Conservation (phyloP, 306 rosid genomes). For the Cyamopsis tetragonoloba region DNA sequence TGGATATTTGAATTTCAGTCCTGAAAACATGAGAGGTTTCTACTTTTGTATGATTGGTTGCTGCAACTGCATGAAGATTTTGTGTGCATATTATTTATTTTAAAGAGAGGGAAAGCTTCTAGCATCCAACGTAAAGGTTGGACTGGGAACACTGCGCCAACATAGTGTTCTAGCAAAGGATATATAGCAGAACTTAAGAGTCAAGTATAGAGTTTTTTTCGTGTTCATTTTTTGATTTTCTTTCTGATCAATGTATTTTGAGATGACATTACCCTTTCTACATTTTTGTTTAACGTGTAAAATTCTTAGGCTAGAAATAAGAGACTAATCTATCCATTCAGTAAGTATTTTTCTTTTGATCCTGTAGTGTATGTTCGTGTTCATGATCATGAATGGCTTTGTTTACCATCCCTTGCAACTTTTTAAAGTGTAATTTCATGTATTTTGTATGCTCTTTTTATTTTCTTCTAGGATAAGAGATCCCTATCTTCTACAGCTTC, state of each 20-base stretch:
- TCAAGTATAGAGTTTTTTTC: constrained; percentile 6
- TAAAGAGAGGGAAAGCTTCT: background rate
- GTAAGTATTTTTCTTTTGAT: constrained; percentile 3
- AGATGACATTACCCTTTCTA: background rate
- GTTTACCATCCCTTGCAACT: background rate
- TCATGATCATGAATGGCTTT: background rate
- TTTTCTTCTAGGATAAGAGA: too few relatives aligned
- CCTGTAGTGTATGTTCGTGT: constrained; percentile 20
- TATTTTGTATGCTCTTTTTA: background rate
- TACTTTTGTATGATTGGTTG: constrained; percentile 5
- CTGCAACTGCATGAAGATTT: constrained; percentile 25
- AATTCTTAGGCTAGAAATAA: constrained; percentile 18
- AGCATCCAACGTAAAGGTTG: constrained; percentile 29
- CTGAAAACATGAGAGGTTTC: constrained; percentile 26
- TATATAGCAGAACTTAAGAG: constrained; percentile 10
- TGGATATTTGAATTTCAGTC: constrained; percentile 33
- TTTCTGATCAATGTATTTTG: constrained; percentile 23
- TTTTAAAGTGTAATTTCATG: constrained; percentile 11
- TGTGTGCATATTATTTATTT: constrained; percentile 31
- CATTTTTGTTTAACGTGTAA: constrained; percentile 17
- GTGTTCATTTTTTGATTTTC: background rate
- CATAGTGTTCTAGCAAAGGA: constrained; percentile 19
- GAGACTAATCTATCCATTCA: constrained; percentile 3
- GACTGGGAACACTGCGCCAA: constrained; percentile 24
- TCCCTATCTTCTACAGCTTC: too few relatives aligned